Evolutionary conservation across 2,329 filamentous ascomycete species (phyloP), one percentile per base, ranked within the genome.

Genomic region (Apiospora koreana): DNA sequence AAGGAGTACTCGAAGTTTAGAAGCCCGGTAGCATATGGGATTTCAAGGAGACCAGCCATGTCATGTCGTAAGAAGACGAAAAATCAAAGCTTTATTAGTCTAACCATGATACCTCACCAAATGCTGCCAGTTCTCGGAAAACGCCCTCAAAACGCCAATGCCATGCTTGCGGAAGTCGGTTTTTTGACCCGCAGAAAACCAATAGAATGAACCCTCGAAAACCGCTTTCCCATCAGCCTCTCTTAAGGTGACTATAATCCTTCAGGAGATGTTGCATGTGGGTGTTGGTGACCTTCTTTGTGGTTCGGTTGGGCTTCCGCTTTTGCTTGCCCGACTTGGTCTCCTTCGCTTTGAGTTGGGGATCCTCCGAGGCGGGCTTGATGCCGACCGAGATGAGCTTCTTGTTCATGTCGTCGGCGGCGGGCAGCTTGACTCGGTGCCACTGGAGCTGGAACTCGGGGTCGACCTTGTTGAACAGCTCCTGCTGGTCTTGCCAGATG

Each of bases 401-500:
- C 74, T 90, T 89, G 69, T 94, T 92, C 80, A 72, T 90, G 75
- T 94, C 92, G 71, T 93, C 92, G 65, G 91, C 82, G 68, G 90
- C 86, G 0, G 96, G 96, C 31, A 98, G 84, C 76, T 91, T 89
- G 68, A 94, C 92, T 78, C 92, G 92, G 73, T 92, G 87, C 94
- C 95, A 99, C 83, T 95, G 92, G 71, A 85, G 84, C 79, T 91
- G 88, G 80, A 98, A 98, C 80, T 97, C 94, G 10, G 88, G 83
- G 78, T 98, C 94, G 75, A 98, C 91, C 45, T 84, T 80, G 78
- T 94, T 88, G 76, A 91, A 88, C 68, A 97, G 87, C 16, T 90
- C 91, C 18, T 94, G 89, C 76, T 97, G 94, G 80, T 99, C 94
- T 68, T 91, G 87, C 94, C 95, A 98, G 68, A 99, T 91, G 84